Base-by-base conservation (phyloP, 352 stramenopile species). In the Globisporangium perplexum region DNA sequence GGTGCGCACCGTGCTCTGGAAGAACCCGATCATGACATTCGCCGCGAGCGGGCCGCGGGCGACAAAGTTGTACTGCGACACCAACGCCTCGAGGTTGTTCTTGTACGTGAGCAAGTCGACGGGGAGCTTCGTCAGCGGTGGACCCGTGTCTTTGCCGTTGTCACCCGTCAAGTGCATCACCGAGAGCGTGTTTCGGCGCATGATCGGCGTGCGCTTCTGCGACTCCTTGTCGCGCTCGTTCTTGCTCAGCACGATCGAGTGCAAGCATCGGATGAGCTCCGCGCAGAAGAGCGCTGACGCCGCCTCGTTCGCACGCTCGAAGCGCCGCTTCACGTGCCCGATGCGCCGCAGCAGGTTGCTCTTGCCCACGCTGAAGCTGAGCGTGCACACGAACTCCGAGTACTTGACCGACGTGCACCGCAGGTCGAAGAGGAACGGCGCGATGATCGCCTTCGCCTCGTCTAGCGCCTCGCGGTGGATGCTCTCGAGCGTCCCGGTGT, bases 51-150 rank as follows among this genome's bases (percentile, higher is more conserved):
- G 75, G 0, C 80, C 80, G 24, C 77, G 77, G 14, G 80, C 70
- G 15, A 90, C 61, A 36, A 90, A 90, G 47, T 86, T 74, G 61
- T 88, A 90, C 53, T 90, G 80, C 3, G 80, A 90, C 14, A 87
- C 63, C 71, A 90, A 79, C 11, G 80, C 80, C 43, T 90, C 80
- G 4, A 90, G 38, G 35, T 90, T 90, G 56, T 69, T 86, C 58
- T 88, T 87, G 66, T 90, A 90, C 6, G 80, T 86, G 39, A 90
- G 35, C 39, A 90, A 50, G 56, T 90, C 74, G 22, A 88, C 59
- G 10, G 80, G 80, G 18, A 90, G 66, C 58, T 66, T 72, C 4
- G 69, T 80, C 43, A 80, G 50, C 24, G 71, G 68, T 11, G 61
- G 43, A 4, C 53, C 52, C 0, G 55, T 51, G 31, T 65, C 57